These are phyloP conservation scores for Geoglossum cookeanum DNA, from an alignment of 2,329 filamentous ascomycete genomes.

Conservation along the genomic window DNA sequence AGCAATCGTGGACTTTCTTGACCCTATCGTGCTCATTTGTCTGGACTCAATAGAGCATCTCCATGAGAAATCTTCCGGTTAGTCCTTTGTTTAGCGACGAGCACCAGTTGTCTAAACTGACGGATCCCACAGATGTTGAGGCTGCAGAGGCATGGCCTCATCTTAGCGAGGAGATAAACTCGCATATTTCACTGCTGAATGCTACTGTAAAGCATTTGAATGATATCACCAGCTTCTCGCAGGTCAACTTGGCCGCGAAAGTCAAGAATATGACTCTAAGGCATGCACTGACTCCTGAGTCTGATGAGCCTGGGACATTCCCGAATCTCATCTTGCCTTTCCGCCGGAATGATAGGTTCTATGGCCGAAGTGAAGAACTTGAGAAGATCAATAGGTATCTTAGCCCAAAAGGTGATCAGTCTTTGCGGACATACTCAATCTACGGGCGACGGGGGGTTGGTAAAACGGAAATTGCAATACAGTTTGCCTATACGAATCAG, in stretches of 20 bases:
- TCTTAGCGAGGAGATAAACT: not conserved
- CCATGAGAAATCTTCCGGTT: not conserved
- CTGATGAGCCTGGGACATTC: not conserved
- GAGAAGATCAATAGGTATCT: slow-evolving; percentile 10
- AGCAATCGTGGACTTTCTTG: not conserved
- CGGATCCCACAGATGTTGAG: not conserved
- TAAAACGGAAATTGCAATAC: slow-evolving; percentile 11
- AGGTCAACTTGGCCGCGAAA: not conserved
- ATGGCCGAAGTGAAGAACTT: slow-evolving; percentile 11
- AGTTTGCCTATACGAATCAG: slow-evolving; percentile 11
- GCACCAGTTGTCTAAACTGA: not conserved
- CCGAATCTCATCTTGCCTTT: not conserved
- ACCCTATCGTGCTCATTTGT: not conserved
- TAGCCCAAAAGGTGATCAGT: slow-evolving; percentile 1
- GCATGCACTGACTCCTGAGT: not conserved
- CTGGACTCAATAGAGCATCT: not conserved
- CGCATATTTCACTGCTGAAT: not conserved
- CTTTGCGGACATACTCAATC: slow-evolving; percentile 12
- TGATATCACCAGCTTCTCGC: not conserved
- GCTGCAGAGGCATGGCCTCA: not conserved
- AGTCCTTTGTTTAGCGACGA: not conserved
- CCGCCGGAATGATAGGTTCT: slow-evolving; percentile 7
- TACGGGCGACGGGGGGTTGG: slow-evolving; percentile 14
- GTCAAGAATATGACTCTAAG: not conserved
- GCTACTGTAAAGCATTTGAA: not conserved